Evolutionary conservation across 2,329 filamentous ascomycete species (phyloP).

Genomic region (Penicillium sp.): DNA sequence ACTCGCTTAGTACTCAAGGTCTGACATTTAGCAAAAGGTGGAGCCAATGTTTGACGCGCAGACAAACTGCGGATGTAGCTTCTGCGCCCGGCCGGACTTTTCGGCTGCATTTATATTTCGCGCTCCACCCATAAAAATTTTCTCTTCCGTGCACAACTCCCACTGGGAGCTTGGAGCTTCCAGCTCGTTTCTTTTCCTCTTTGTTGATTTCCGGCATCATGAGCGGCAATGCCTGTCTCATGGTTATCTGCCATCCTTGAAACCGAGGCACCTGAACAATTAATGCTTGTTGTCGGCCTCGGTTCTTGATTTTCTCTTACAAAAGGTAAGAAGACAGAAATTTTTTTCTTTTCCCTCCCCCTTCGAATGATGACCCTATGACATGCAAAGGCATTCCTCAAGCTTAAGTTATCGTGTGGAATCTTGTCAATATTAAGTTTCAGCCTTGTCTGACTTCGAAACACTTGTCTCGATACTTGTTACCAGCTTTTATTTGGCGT

Average conservation of each 20-base stretch:
- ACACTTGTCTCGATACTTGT: constrained; percentile 11
- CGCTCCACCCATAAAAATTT: constrained; percentile 18
- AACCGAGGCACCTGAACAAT: neutral
- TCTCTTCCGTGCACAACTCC: constrained; percentile 8
- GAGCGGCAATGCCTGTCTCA: neutral
- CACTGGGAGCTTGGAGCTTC: constrained; percentile 3
- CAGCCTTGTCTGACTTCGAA: constrained; percentile 65
- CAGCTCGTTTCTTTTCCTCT: neutral
- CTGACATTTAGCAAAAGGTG: no score
- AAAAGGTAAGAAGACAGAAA: constrained; percentile 46
- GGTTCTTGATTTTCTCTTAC: constrained; percentile 5
- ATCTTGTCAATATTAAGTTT: constrained; percentile 64
- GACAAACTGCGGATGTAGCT: constrained; percentile 15
- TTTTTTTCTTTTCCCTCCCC: constrained; percentile 12
- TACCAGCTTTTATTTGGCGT: constrained; percentile 19
- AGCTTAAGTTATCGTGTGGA: constrained; percentile 65
- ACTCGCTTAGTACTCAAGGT: no score
- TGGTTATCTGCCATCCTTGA: neutral
- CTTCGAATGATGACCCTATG: constrained; percentile 60
- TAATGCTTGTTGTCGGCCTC: constrained; percentile 8
- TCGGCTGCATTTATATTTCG: constrained; percentile 12
- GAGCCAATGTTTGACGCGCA: neutral
- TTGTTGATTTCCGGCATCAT: neutral
- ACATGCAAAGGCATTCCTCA: constrained; percentile 70
- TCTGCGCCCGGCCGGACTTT: constrained; percentile 7